These are phyloP conservation scores for Blastobotrys petasosporus DNA, from an alignment of 1,139 yeast species.

Conservation along the genomic window DNA sequence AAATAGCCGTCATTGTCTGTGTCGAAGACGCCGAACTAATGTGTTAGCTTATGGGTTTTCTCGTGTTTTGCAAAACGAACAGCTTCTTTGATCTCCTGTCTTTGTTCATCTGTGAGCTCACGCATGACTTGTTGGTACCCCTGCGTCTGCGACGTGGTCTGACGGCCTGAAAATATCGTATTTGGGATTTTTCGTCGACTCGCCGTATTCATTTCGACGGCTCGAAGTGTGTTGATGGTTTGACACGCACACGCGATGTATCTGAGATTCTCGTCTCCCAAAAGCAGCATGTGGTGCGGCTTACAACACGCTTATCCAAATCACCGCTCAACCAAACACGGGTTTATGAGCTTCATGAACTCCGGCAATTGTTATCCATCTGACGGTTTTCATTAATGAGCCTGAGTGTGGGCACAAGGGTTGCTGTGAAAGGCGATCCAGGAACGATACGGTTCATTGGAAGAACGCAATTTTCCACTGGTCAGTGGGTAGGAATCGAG, in stretches of 20 bases:
- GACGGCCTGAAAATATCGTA: conserved; percentile 2
- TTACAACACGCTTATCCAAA: too few relatives aligned
- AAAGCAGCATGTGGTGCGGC: too few relatives aligned
- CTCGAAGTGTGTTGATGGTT: too few relatives aligned
- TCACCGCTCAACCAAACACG: too few relatives aligned
- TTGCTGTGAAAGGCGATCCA: conserved; percentile 21
- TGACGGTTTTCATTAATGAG: conserved; percentile 7
- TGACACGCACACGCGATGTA: too few relatives aligned
- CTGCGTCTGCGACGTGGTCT: background rate
- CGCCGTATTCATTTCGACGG: conserved; percentile 6
- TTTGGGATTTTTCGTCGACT: conserved; percentile 9
- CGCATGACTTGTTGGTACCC: conserved; percentile 13
- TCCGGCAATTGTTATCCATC: too few relatives aligned
- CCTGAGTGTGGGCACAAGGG: conserved; percentile 21
- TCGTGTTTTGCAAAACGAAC: conserved; percentile 30
- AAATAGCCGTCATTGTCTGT: conserved; percentile 85
- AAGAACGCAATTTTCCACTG: conserved; percentile 45
- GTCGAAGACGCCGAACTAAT: conserved; percentile 71
- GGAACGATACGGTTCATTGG: conserved; percentile 39
- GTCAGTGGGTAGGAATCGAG: conserved; percentile 76
- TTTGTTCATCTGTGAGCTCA: conserved; percentile 82
- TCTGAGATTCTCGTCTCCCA: too few relatives aligned
- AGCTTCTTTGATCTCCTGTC: conserved; percentile 90
- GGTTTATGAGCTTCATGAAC: too few relatives aligned
- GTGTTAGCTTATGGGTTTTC: too few relatives aligned